Conservation (phyloP, 2,329 filamentous ascomycete species). For the Cladophialophora chaetospira region DNA sequence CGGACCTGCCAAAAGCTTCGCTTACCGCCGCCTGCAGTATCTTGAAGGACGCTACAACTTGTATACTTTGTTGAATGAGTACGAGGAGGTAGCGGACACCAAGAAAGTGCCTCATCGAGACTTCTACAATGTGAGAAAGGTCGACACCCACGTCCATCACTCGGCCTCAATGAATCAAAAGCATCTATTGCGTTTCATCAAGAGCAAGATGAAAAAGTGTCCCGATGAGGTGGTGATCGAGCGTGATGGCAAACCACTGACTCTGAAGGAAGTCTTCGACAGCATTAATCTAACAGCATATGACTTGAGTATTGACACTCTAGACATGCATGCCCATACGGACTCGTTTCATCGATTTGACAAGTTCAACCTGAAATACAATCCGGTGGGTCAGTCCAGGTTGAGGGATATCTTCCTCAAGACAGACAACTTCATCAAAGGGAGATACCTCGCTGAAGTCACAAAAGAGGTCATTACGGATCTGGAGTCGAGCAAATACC, state of each 20-base stretch:
- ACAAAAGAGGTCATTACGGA: conserved; percentile 97
- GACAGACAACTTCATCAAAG: conserved; percentile 96
- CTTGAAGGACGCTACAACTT: conserved; percentile 96
- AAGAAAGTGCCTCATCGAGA: conserved; percentile 97
- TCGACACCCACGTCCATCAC: conserved; percentile 98
- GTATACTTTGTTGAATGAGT: conserved; percentile 90
- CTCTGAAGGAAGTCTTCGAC: conserved; percentile 89
- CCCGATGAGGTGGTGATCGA: conserved; percentile 92
- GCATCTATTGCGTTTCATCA: conserved; percentile 96
- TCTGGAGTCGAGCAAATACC: conserved; percentile 97
- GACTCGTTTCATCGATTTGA: conserved; percentile 99
- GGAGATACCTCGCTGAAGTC: conserved; percentile 93
- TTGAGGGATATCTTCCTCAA: conserved; percentile 98
- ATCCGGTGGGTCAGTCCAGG: conserved; percentile 92
- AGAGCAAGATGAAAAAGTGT: conserved; percentile 99
- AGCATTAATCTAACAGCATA: conserved; percentile 97
- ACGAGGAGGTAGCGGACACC: conserved; percentile 95
- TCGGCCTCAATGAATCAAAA: conserved; percentile 99
- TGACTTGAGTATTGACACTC: conserved; percentile 94
- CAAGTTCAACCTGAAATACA: conserved; percentile 99
- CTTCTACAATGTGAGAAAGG: conserved; percentile 98
- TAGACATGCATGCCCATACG: conserved; percentile 99
- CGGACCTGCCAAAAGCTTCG: conserved; percentile 94
- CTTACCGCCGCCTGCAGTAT: conserved; percentile 90
- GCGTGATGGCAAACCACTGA: conserved; percentile 88